These are phyloP conservation scores for Verticillium tricorpus DNA, from an alignment of 2,329 filamentous ascomycete genomes.

Conservation along the genomic window DNA sequence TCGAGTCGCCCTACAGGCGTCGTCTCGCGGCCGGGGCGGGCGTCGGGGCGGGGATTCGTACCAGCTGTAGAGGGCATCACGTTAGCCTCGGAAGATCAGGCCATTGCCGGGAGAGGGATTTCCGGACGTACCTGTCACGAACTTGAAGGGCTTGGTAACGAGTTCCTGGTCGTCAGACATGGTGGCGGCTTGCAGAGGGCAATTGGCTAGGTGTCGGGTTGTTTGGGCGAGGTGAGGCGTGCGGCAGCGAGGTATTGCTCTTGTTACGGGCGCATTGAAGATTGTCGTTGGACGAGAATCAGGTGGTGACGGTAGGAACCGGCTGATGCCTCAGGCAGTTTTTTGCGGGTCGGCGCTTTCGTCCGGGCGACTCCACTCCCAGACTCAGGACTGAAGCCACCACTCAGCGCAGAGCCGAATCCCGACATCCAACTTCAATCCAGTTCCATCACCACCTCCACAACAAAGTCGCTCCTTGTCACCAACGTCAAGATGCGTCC, in stretches of 20 bases:
- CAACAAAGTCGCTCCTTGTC: slow-evolving; percentile 2
- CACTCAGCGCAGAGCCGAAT: slow-evolving; percentile 18
- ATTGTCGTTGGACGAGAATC: slow-evolving; percentile 26
- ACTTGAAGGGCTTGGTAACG: slow-evolving; percentile 99
- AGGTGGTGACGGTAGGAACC: slow-evolving; percentile 27
- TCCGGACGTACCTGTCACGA: slow-evolving; percentile 83
- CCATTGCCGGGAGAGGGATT: slow-evolving; percentile 32
- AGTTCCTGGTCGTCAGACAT: slow-evolving; percentile 86
- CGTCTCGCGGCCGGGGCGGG: slow-evolving; percentile 15
- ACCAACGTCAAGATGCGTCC: slow-evolving; percentile 51
- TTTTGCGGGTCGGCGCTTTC: not conserved
- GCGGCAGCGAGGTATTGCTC: slow-evolving; percentile 27
- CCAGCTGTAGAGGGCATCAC: slow-evolving; percentile 33
- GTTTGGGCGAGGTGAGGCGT: slow-evolving; percentile 27
- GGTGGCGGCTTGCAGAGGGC: slow-evolving; percentile 43
- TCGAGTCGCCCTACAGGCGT: not conserved
- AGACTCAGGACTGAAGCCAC: slow-evolving; percentile 2
- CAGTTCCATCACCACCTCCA: slow-evolving; percentile 7
- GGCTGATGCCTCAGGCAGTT: slow-evolving; percentile 27
- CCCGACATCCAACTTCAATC: slow-evolving; percentile 17
- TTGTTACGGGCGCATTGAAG: slow-evolving; percentile 19
- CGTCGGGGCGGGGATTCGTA: slow-evolving; percentile 25
- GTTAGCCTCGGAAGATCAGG: slow-evolving; percentile 38
- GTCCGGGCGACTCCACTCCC: not conserved
- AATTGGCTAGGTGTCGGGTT: slow-evolving; percentile 19